These are phyloP conservation scores for Capronia epimyces DNA, from an alignment of 2,329 filamentous ascomycete genomes.

Conservation along the genomic window DNA sequence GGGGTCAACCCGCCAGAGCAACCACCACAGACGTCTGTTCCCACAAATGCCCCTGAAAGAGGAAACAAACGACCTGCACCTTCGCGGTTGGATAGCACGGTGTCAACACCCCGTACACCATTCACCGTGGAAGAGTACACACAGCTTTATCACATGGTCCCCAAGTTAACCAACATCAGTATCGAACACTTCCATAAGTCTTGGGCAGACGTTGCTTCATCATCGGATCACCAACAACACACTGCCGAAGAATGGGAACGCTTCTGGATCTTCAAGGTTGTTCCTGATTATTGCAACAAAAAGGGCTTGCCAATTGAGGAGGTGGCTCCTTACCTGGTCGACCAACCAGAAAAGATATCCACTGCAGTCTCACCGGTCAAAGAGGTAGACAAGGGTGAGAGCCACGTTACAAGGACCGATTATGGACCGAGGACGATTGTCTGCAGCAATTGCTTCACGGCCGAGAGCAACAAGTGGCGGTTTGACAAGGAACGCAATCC, in stretches of 20 bases:
- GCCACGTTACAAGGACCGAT: not conserved
- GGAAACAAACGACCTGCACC: not conserved
- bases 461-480: slow-evolving; percentile 7
- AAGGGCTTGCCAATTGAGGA: slow-evolving; percentile 14
- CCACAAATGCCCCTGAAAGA: not conserved
- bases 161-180: slow-evolving; percentile 25
- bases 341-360: too few relatives aligned
- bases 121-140: not conserved
- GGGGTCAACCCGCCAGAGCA: not conserved
- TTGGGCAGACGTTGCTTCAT: slow-evolving; percentile 29
- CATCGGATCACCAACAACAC: slow-evolving; percentile 18
- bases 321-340: slow-evolving; percentile 15
- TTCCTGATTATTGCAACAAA: slow-evolving; percentile 26
- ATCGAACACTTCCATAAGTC: slow-evolving; percentile 22
- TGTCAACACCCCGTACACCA: not conserved
- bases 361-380: not conserved
- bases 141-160: slow-evolving; percentile 26
- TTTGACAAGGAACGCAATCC: slow-evolving; percentile 8
- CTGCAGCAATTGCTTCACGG: slow-evolving; percentile 19
- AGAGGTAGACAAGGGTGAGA: not conserved
- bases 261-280: slow-evolving; percentile 21
- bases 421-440: slow-evolving; percentile 1
- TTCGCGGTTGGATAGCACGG: not conserved
- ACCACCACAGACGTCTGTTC: not conserved
- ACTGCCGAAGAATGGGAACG: slow-evolving; percentile 22